Conservation (phyloP, 2,329 filamentous ascomycete genomes). For the Pseudocercospora fijiensis region DNA sequence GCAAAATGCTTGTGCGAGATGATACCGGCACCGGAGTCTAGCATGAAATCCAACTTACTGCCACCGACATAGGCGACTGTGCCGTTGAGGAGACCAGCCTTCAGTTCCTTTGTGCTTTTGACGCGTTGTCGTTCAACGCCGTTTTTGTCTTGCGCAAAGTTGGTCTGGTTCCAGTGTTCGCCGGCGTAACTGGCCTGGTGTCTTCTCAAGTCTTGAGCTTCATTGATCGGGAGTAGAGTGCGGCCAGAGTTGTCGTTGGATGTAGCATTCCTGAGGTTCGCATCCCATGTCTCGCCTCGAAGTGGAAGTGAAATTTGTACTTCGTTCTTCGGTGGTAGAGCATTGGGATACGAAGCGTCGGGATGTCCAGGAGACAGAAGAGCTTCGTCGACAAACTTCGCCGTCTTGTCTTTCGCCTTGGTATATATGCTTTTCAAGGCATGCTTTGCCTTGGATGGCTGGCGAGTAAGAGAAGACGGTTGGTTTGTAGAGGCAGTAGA, state of each 20-base stretch:
- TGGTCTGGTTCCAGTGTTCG: not conserved
- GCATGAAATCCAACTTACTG: not conserved
- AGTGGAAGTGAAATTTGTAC: not conserved
- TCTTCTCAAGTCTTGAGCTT: not conserved
- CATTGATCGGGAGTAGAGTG: not conserved
- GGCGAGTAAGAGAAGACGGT: not conserved
- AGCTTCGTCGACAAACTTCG: not conserved
- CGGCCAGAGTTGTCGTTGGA: not conserved
- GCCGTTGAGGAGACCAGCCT: not conserved
- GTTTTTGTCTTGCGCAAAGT: not conserved
- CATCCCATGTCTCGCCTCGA: not conserved
- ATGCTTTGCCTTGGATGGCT: not conserved
- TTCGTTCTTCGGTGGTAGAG: not conserved
- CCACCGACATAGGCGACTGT: not conserved
- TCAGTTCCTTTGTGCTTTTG: not conserved
- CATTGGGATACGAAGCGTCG: not conserved
- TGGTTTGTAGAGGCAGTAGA: not conserved
- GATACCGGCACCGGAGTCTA: not conserved
- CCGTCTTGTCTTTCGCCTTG: not conserved
- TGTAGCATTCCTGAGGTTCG: not conserved
- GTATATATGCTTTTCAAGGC: not conserved
- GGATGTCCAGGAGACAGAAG: not conserved
- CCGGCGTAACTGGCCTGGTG: not conserved
- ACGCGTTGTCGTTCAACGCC: not conserved
- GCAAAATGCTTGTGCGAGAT: not conserved